Conservation (phyloP, 345 rosid species). For the Arabis hirsuta region DNA sequence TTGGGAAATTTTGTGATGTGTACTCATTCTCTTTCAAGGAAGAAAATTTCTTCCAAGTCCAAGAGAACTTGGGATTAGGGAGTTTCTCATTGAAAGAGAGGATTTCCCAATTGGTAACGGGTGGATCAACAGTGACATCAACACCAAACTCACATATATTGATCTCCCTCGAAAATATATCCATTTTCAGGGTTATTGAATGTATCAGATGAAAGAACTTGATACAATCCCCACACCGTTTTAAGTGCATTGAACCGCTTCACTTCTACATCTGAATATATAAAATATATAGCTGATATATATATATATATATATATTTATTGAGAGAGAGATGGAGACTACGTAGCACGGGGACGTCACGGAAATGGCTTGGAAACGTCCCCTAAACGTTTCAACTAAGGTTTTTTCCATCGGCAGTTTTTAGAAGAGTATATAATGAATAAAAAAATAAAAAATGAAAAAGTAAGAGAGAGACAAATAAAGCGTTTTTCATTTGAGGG, state of each 20-base stretch:
- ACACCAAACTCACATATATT: constrained; percentile 24
- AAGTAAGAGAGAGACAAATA: too few relatives aligned
- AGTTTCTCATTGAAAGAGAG: constrained; percentile 6
- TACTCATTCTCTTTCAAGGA: neutral
- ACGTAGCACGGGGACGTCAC: too few relatives aligned
- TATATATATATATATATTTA: too few relatives aligned
- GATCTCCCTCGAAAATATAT: constrained; percentile 5
- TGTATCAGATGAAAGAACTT: constrained; percentile 13
- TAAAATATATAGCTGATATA: too few relatives aligned
- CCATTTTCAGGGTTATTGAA: constrained; percentile 15
- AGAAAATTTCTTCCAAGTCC: neutral
- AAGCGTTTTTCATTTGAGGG: too few relatives aligned
- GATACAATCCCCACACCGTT: neutral
- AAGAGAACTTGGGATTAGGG: neutral
- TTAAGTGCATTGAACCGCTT: constrained; percentile 22
- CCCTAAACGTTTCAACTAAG: too few relatives aligned
- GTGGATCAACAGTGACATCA: constrained; percentile 11
- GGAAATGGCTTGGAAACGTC: too few relatives aligned
- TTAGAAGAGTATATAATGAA: too few relatives aligned
- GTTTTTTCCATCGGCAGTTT: too few relatives aligned
- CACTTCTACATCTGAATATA: neutral
- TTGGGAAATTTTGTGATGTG: neutral
- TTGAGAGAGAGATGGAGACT: too few relatives aligned
- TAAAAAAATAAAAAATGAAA: too few relatives aligned
- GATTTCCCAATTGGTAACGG: constrained; percentile 24